Evolutionary conservation across 129 eudicot species (phyloP), one percentile per base, ranked within the genome.

Genomic region (Escallonia rubra): DNA sequence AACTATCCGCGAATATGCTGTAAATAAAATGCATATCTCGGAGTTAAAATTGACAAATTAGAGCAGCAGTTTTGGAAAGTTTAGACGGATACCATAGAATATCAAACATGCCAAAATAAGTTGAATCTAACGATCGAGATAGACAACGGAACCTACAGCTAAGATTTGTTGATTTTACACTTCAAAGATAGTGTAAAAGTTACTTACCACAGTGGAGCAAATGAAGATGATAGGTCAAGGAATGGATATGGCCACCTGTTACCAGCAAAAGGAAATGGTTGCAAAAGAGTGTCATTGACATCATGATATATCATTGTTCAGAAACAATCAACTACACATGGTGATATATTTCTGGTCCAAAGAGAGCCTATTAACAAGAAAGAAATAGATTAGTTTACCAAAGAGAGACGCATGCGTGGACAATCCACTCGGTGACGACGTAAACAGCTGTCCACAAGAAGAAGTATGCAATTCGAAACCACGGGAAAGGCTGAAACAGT

Each of bases 241-340:
- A 93, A 93, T 44, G 99, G 99, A 71, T 93, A 93, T 10, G 99
- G 92, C 99, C 99, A 93, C 99, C 99, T 93, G 84, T 74, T 73
- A 40, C 10, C 3, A 53, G 16, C 57, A 52, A 15, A 11, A 61
- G 14, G 43, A 42, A 9, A 4, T 59, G 62, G 75, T 16, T 47
- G 47, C 5, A 43, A 47, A 34, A 43, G 57, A 39, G 34, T 23
- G 34, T 23, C 34, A 23, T 23, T 23, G 34, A 23, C 34, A 23
- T 23, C 34, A 23, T 23, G 34, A 23, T 23, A 23, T 23, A 23
- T 23, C 53, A 59, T 78, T 16, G 47, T 57, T 3, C 16, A 47
- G 42, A 43, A 64, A 45, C 38, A 7, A 45, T 13, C 9, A 11
- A 8, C 44, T 45, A 8, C 34, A 23, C 34, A 23, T 23, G 34